phyloP scores from a whole-genome alignment of 306 rosid species.

The Canavalia gladiata region DNA sequence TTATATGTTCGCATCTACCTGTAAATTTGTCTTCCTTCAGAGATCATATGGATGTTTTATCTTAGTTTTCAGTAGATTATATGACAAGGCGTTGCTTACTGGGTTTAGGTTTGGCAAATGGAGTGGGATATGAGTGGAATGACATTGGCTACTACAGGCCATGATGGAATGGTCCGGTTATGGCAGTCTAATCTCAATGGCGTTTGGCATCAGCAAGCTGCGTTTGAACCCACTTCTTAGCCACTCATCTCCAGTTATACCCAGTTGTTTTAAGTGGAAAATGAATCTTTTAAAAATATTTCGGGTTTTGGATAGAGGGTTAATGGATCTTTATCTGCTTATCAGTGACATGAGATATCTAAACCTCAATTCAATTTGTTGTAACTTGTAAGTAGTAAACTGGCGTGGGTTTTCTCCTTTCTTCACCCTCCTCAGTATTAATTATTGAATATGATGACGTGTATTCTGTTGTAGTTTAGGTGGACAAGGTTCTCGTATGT shows the following conservation, averaged over 20 bases:
- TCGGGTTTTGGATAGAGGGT: conserved; percentile 5
- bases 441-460: conserved; percentile 30
- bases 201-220: conserved; percentile 87
- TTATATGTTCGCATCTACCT: conserved; percentile 13
- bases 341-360: conserved; percentile 4
- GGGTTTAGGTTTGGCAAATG: conserved; percentile 88
- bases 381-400: conserved; percentile 34
- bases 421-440: not conserved
- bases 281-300: conserved; percentile 29
- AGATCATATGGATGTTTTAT: conserved; percentile 42
- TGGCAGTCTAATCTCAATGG: conserved; percentile 95
- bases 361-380: conserved; percentile 9
- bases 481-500: conserved; percentile 8
- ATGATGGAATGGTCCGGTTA: conserved; percentile 77
- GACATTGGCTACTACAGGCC: conserved; percentile 91
- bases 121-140: conserved; percentile 99
- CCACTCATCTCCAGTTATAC: conserved; percentile 17
- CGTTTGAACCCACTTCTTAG: conserved; percentile 78
- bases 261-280: not conserved
- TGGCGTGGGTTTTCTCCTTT: conserved; percentile 1
- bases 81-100: conserved; percentile 17
- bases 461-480: conserved; percentile 38
- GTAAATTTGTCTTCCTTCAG: conserved; percentile 24
- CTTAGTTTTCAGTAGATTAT: conserved; percentile 18
- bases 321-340: not conserved